Evolutionary conservation across 1,284 basidiomycete genomes (phyloP).

Genomic region (Clitocybe nebularis): DNA sequence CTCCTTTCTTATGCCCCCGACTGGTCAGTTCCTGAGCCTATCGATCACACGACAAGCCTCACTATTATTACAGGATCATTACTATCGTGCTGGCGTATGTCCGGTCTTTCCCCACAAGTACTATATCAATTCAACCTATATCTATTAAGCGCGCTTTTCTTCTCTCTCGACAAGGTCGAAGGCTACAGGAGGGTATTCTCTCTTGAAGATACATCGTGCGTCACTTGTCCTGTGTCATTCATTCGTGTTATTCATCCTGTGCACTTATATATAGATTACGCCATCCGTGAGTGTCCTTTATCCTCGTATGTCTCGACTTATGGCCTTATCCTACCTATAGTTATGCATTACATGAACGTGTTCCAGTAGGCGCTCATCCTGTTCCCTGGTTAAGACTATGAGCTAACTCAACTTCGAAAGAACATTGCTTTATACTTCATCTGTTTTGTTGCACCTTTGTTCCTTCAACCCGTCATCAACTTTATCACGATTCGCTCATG

Average conservation of each 20-base stretch:
- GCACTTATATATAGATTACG: conserved; percentile 31
- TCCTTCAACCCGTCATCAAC: conserved; percentile 69
- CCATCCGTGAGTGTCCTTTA: conserved; percentile 46
- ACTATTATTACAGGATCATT: conserved; percentile 47
- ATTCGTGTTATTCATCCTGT: neutral
- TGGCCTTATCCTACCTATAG: conserved; percentile 32
- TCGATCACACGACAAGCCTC: conserved; percentile 5
- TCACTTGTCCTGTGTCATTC: conserved; percentile 11
- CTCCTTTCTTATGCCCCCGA: conserved; percentile 66
- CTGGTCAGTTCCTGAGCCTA: conserved; percentile 45
- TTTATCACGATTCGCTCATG: conserved; percentile 68
- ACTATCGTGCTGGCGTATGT: conserved; percentile 69
- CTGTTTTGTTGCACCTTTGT: conserved; percentile 62
- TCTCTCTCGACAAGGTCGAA: conserved; percentile 64
- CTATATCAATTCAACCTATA: conserved; percentile 5
- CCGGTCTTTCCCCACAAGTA: conserved; percentile 2
- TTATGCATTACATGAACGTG: conserved; percentile 78
- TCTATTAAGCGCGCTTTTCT: conserved; percentile 55
- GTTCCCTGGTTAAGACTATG: conserved; percentile 2
- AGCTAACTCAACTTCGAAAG: conserved; percentile 25
- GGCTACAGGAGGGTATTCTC: conserved; percentile 88
- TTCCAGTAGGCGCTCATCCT: conserved; percentile 52
- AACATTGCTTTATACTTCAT: conserved; percentile 63
- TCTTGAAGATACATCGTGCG: conserved; percentile 73
- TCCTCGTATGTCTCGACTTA: conserved; percentile 11